A percentile compares a stretch with the other conserved stretches of the same genome.
phyloP scores from a whole-genome alignment of 2,329 filamentous ascomycete genomes.

The Leptosphaerulina australis region DNA sequence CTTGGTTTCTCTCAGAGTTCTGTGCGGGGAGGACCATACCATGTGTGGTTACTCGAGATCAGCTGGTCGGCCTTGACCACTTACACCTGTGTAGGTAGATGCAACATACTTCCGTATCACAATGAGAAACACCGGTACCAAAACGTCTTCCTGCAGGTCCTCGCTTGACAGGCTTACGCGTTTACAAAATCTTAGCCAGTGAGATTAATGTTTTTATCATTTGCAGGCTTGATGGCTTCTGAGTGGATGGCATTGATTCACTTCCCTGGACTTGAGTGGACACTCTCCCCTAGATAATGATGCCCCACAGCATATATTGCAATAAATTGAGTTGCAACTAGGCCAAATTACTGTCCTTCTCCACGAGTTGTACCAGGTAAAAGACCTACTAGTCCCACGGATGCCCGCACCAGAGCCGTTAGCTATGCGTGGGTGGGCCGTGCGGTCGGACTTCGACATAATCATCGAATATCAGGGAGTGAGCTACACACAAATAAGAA shows the following conservation, averaged over 20 bases:
- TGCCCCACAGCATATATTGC: background rate
- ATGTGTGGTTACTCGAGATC: conserved; percentile 1
- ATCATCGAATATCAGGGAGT: conserved; percentile 11
- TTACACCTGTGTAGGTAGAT: conserved; percentile 6
- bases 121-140: conserved; percentile 21
- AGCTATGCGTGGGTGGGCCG: conserved; percentile 17
- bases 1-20: background rate
- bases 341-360: background rate
- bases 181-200: conserved; percentile 4
- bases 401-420: conserved; percentile 29
- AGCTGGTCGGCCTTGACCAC: conserved; percentile 7
- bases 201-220: background rate
- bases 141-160: conserved; percentile 29
- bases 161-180: conserved; percentile 40
- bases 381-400: conserved; percentile 18
- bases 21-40: conserved; percentile 1
- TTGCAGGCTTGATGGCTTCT: background rate
- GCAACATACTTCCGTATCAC: conserved; percentile 20
- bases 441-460: conserved; percentile 26
- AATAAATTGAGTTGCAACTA: background rate
- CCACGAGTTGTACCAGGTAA: conserved; percentile 9
- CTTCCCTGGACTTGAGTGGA: background rate
- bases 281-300: background rate
- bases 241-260: background rate
- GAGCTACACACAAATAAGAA: background rate